phyloP scores from a whole-genome alignment of 2,329 filamentous ascomycete genomes.

The Pseudogymnoascus sp. region DNA sequence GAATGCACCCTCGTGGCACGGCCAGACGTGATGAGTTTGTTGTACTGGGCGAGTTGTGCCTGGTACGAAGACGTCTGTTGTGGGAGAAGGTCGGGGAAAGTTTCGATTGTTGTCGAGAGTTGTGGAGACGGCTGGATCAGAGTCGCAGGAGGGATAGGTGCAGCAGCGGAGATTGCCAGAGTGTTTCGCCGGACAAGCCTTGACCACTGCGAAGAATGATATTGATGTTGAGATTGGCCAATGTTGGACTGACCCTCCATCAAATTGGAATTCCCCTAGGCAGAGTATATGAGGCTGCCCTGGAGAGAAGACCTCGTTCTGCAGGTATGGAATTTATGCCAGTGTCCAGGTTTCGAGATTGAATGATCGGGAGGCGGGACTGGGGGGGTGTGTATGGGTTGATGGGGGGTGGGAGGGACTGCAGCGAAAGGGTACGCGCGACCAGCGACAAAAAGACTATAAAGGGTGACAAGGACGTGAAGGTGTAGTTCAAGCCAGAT shows the following conservation, averaged over 20 bases:
- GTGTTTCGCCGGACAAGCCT: constrained; percentile 29
- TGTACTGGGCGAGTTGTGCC: constrained; percentile 56
- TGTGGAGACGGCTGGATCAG: constrained; percentile 22
- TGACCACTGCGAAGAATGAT: constrained; percentile 30
- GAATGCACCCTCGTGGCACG: constrained; percentile 44
- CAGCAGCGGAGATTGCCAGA: constrained; percentile 18
- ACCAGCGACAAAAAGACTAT: neutral
- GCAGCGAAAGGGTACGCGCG: neutral
- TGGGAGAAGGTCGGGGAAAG: constrained; percentile 49
- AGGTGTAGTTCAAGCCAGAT: neutral
- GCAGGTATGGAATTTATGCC: neutral
- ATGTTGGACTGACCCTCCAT: constrained; percentile 29
- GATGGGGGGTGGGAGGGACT: neutral
- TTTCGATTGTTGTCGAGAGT: constrained; percentile 40
- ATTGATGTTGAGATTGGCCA: constrained; percentile 29
- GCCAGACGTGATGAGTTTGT: constrained; percentile 52
- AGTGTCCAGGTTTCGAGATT: neutral
- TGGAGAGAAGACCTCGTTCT: neutral
- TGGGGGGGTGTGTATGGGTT: neutral
- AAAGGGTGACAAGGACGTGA: neutral
- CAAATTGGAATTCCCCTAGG: constrained; percentile 16
- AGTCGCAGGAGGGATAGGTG: constrained; percentile 20
- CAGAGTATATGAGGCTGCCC: neutral
- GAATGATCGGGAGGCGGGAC: neutral
- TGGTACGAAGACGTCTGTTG: constrained; percentile 53